Conservation (phyloP, 2,329 filamentous ascomycete species). For the Pestalotiopsis sp. region DNA sequence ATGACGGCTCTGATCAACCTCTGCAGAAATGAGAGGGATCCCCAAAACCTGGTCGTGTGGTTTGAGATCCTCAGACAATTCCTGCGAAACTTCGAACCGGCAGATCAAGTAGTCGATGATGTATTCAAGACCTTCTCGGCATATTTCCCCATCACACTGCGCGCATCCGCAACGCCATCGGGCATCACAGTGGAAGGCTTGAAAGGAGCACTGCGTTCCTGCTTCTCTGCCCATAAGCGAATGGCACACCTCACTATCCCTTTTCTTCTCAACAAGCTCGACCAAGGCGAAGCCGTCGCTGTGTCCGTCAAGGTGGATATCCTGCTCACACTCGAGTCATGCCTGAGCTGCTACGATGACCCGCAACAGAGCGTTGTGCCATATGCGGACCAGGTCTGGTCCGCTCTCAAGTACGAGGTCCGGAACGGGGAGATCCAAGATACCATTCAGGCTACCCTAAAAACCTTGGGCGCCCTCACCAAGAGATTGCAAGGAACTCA, state of each 20-base stretch:
- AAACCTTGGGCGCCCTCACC: slow-evolving; percentile 54
- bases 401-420: slow-evolving; percentile 65
- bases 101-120: slow-evolving; percentile 48
- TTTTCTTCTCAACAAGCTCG: slow-evolving; percentile 59
- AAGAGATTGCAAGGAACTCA: slow-evolving; percentile 45
- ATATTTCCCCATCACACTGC: slow-evolving; percentile 63
- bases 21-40: slow-evolving; percentile 58
- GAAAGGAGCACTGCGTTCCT: slow-evolving; percentile 54
- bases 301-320: slow-evolving; percentile 64
- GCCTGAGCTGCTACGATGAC: slow-evolving; percentile 50
- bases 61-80: slow-evolving; percentile 53
- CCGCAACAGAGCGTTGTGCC: slow-evolving; percentile 50
- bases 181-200: slow-evolving; percentile 59
- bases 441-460: slow-evolving; percentile 57
- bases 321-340: slow-evolving; percentile 56
- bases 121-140: slow-evolving; percentile 59
- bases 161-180: slow-evolving; percentile 49
- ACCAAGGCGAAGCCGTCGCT: slow-evolving; percentile 60
- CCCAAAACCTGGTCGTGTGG: slow-evolving; percentile 59
- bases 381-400: slow-evolving; percentile 55
- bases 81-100: slow-evolving; percentile 46
- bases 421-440: slow-evolving; percentile 63
- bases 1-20: slow-evolving; percentile 52
- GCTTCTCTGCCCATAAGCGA: slow-evolving; percentile 53
- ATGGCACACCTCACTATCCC: slow-evolving; percentile 51